These are phyloP conservation scores for Fraxinus xanthoxyloides DNA, from an alignment of 305 asterid genomes.

Conservation along the genomic window DNA sequence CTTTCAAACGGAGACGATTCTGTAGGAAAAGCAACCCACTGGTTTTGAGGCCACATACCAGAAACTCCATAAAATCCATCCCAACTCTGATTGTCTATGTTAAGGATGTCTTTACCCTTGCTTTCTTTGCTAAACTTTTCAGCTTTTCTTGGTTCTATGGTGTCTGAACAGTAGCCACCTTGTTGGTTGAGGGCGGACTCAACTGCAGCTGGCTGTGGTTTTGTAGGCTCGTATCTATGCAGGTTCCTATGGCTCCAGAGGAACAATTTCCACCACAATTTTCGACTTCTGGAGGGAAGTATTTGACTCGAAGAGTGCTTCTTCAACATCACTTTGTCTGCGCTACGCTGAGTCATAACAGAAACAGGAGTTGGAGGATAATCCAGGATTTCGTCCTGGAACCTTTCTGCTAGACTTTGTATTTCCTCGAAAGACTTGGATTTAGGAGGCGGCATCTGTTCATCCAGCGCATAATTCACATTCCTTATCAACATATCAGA, in stretches of 20 bases:
- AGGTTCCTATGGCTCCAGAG: conserved; percentile 84
- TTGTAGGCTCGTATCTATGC: conserved; percentile 24
- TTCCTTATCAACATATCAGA: conserved; percentile 52
- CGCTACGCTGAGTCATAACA: conserved; percentile 45
- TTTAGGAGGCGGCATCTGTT: conserved; percentile 28
- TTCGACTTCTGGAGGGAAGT: conserved; percentile 70
- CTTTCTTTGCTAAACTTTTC: conserved; percentile 22
- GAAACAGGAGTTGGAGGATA: conserved; percentile 48
- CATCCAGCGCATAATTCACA: conserved; percentile 28
- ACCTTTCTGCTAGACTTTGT: conserved; percentile 40
- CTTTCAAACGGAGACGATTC: conserved; percentile 52
- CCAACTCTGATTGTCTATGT: conserved; percentile 38
- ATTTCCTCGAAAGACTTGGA: conserved; percentile 56
- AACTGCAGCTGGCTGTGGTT: conserved; percentile 21
- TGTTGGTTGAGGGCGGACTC: conserved; percentile 31
- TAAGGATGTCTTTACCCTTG: conserved; percentile 23
- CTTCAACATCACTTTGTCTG: conserved; percentile 73
- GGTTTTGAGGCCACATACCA: conserved; percentile 73
- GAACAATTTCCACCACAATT: conserved; percentile 74
- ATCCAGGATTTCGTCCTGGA: conserved; percentile 23
- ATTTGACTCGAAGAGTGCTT: conserved; percentile 79
- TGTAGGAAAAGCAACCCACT: conserved; percentile 76
- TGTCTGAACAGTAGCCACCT: conserved; percentile 57
- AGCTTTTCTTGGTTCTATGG: conserved; percentile 38
- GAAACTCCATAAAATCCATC: conserved; percentile 49